phyloP scores from a whole-genome alignment of 176 grass and related monocot genomes.

The Rhynchospora breviuscula region DNA sequence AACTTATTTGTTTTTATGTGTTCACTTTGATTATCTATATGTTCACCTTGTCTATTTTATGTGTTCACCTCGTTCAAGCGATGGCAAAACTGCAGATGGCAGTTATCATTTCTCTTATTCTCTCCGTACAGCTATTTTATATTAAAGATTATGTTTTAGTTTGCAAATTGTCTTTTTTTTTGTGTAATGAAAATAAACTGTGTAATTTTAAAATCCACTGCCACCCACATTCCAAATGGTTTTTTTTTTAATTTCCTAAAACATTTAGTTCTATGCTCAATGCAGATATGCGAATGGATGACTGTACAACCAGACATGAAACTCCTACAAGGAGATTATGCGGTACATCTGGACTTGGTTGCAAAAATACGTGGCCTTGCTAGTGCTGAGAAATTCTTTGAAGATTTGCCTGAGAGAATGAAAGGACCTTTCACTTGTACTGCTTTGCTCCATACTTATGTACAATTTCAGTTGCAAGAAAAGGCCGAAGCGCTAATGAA shows the following conservation, averaged over 20 bases:
- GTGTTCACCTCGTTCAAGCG: no score
- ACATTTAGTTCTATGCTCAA: background rate
- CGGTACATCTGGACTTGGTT: slow-evolving; percentile 83
- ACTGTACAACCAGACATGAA: slow-evolving; percentile 53
- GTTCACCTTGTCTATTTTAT: no score
- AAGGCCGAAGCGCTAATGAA: slow-evolving; percentile 69
- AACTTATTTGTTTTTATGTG: no score
- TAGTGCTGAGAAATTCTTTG: slow-evolving; percentile 81
- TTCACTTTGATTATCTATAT: no score
- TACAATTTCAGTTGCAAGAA: slow-evolving; percentile 31
- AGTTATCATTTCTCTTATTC: no score
- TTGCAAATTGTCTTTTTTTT: background rate
- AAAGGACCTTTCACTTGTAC: slow-evolving; percentile 55
- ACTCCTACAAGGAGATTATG: slow-evolving; percentile 70
- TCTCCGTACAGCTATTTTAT: background rate
- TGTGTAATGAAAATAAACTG: background rate
- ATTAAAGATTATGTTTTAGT: background rate
- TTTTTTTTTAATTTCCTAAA: background rate
- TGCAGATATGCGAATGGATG: slow-evolving; percentile 91
- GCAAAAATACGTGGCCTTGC: slow-evolving; percentile 57
- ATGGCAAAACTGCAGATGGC: no score
- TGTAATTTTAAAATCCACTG: background rate
- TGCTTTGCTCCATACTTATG: slow-evolving; percentile 68
- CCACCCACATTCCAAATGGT: background rate
- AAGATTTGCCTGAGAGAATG: slow-evolving; percentile 79